Conservation (phyloP, 2,329 filamentous ascomycete genomes). For the Periconia macrospinosa region DNA sequence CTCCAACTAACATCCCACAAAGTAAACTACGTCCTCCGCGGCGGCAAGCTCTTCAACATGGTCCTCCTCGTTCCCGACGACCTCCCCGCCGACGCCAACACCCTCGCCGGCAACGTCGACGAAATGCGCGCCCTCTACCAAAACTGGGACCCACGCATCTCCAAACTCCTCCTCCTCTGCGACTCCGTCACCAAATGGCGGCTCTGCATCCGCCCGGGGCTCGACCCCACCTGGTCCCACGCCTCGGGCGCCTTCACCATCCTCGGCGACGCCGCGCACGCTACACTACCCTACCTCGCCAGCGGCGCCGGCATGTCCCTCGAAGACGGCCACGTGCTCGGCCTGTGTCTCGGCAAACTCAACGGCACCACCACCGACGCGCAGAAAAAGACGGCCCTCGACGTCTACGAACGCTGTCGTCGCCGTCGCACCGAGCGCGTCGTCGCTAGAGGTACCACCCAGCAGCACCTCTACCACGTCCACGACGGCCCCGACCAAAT, state of each 20-base stretch:
- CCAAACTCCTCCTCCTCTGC: conserved; percentile 60
- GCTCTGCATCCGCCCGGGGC: conserved; percentile 58
- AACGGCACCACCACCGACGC: conserved; percentile 40
- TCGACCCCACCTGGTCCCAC: conserved; percentile 60
- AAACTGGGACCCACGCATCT: conserved; percentile 59
- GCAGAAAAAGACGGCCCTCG: conserved; percentile 42
- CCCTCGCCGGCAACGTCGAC: conserved; percentile 54
- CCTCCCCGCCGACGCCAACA: conserved; percentile 49
- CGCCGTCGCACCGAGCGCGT: conserved; percentile 62
- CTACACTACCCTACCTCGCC: conserved; percentile 65
- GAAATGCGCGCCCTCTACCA: conserved; percentile 58
- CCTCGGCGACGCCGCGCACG: conserved; percentile 66
- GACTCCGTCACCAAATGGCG: conserved; percentile 64
- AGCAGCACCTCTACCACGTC: conserved; percentile 65
- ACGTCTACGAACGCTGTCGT: conserved; percentile 61
- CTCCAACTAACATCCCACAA: too few relatives aligned
- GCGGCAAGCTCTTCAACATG: conserved; percentile 55
- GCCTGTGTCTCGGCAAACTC: conserved; percentile 57
- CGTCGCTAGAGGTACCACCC: conserved; percentile 61
- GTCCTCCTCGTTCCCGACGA: conserved; percentile 56
- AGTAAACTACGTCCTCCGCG: conserved; percentile 46
- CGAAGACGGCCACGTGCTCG: conserved; percentile 62
- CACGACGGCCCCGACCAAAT: conserved; percentile 60
- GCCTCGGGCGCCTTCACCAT: conserved; percentile 59
- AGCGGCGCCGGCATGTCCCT: conserved; percentile 62